Evolutionary conservation across 2,329 filamentous ascomycete genomes (phyloP).

Genomic region (Penicillium olsonii): DNA sequence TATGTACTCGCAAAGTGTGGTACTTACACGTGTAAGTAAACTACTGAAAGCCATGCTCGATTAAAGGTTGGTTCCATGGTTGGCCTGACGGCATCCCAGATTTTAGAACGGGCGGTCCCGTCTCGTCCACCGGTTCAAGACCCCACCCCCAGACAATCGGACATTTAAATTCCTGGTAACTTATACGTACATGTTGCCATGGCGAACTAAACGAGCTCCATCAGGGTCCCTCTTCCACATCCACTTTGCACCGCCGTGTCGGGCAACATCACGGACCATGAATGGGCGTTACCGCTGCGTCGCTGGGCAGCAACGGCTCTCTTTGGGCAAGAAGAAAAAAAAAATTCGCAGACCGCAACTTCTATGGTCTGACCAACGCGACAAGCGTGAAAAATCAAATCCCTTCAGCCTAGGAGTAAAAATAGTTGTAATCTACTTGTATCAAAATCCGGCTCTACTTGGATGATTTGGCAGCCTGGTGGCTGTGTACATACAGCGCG

Average conservation of each 20-base stretch:
- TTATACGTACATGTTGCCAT: conserved; percentile 22
- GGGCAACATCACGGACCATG: conserved; percentile 28
- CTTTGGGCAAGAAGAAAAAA: conserved; percentile 23
- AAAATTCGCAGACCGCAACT: conserved; percentile 30
- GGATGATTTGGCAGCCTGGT: neutral
- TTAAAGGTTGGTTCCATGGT: conserved; percentile 21
- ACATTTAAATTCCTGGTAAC: conserved; percentile 4
- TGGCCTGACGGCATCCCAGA: conserved; percentile 16
- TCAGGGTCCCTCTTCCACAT: conserved; percentile 15
- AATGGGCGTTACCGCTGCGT: conserved; percentile 36
- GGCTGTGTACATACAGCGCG: conserved; percentile 2
- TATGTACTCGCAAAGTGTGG: neutral
- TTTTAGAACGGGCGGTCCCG: conserved; percentile 23
- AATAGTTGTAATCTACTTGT: conserved; percentile 5
- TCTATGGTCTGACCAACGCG: conserved; percentile 7
- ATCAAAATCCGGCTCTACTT: neutral
- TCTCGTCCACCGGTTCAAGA: conserved; percentile 26
- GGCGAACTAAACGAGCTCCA: conserved; percentile 16
- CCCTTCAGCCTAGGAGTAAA: conserved; percentile 5
- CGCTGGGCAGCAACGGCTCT: conserved; percentile 36
- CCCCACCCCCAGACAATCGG: conserved; percentile 22
- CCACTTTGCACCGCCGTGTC: conserved; percentile 22
- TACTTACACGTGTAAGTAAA: neutral
- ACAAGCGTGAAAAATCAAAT: neutral
- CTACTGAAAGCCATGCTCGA: conserved; percentile 1